Evolutionary conservation across 106 monocot genomes (phyloP).

Genomic region (Allium fistulosum): DNA sequence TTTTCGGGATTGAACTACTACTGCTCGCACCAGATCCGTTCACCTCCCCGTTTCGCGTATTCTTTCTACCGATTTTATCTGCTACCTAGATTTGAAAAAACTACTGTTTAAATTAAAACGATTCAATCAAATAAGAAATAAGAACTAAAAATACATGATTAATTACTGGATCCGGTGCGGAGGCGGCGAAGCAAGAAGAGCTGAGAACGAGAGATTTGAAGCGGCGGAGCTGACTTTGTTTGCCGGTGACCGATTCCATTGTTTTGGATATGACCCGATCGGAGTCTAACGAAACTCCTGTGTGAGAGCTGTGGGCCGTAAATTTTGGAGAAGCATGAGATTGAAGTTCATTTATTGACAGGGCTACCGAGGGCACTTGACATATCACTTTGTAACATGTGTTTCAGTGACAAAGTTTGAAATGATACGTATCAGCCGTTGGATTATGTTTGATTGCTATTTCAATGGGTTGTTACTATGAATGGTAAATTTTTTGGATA

Average conservation of each 20-base stretch:
- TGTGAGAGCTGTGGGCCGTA: no score
- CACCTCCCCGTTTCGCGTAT: background rate
- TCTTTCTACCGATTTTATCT: background rate
- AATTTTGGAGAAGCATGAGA: no score
- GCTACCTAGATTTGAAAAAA: background rate
- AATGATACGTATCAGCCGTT: no score
- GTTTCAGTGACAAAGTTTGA: no score
- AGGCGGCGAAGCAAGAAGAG: conserved; percentile 8
- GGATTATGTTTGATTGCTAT: no score
- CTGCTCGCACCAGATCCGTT: background rate
- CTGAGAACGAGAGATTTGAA: conserved; percentile 1
- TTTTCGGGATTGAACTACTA: background rate
- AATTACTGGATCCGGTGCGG: background rate
- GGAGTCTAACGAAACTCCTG: no score
- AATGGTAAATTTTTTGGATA: no score
- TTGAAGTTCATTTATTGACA: no score
- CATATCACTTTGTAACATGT: no score
- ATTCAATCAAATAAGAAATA: background rate
- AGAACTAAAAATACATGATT: background rate
- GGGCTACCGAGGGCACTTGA: no score
- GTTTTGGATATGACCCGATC: background rate
- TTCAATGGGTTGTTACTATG: no score
- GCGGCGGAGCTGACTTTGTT: conserved; percentile 1
- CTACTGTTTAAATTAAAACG: background rate
- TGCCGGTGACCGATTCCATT: conserved; percentile 4